phyloP scores from a whole-genome alignment of 352 stramenopile genomes.

The Globisporangium carolinianum region DNA sequence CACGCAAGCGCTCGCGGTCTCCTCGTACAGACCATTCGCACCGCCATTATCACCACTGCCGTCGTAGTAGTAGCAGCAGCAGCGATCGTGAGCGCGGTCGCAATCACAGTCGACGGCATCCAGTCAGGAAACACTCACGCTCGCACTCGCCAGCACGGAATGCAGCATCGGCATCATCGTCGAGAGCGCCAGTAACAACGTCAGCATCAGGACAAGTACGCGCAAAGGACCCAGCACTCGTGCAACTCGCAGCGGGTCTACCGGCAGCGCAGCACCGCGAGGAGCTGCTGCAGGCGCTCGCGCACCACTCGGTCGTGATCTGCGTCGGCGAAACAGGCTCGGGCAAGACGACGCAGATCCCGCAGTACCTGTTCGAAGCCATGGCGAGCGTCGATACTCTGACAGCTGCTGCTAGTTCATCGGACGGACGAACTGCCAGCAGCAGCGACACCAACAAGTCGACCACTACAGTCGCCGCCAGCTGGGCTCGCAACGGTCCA shows the following conservation, averaged over 20 bases:
- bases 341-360: constrained; percentile 94
- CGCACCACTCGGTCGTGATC: constrained; percentile 50
- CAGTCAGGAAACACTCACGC: not conserved
- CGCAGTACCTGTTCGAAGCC: constrained; percentile 54
- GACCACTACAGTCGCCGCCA: constrained; percentile 3
- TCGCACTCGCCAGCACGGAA: not conserved
- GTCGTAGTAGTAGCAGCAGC: no score
- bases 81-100: no score
- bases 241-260: constrained; percentile 6
- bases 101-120: not conserved
- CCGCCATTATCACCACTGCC: no score
- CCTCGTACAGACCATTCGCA: no score
- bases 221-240: constrained; percentile 8
- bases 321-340: constrained; percentile 93
- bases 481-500: constrained; percentile 1
- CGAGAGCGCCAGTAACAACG: not conserved
- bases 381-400: no score
- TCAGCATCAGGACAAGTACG: not conserved
- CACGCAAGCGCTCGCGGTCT: no score
- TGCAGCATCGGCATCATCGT: no score
- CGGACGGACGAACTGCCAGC: no score
- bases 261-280: constrained; percentile 45
- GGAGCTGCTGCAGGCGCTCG: constrained; percentile 42
- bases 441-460: no score
- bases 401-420: no score